Base-by-base conservation (phyloP, 805 yeast species). In the Komagataella pastoris region DNA sequence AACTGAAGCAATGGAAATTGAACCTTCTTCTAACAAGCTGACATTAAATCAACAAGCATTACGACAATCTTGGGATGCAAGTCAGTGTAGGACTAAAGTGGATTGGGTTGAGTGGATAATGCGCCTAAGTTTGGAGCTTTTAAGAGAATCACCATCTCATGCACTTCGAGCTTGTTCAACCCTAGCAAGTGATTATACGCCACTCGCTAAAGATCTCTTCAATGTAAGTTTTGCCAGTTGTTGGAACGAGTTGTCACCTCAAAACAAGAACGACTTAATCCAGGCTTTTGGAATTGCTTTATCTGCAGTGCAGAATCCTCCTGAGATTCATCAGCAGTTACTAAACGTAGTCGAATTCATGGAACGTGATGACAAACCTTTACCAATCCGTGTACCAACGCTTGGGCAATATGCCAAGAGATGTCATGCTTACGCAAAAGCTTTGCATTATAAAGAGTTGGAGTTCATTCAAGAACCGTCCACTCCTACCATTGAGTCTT, bases 71-170 rank as follows among this genome's bases (percentile, higher is more conserved):
- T 93, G 99, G 98, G 96, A 89, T 58, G 85, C 96, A 24, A 79
- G 86, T 21, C 91, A 88, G 57, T 79, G 91, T 56, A 77, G 95
- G 50, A 88, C 97, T 0, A 82, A 83, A 58, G 98, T 90, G 59
- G 99, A 93, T 58, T 93, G 99, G 99, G 91, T 86, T 59, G 98
- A 93, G 61, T 93, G 99, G 99, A 81, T 89, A 56, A 78, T 95
- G 54, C 74, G 93, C 53, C 71, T 93, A 49, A 82, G 93, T 58
- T 85, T 88, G 50, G 97, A 89, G 61, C 65, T 93, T 40, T 69
- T 93, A 56, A 88, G 86, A 58, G 96, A 90, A 62, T 87, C 96
- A 43, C 96, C 99, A 2, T 88, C 97, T 0, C 96, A 87, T 59
- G 95, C 97, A 1, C 73, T 93, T 46, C 75, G 97, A 57, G 96